Conservation (phyloP, 371 early-diverging fungal genomes). For the Encephalitozoon intestinalis region DNA sequence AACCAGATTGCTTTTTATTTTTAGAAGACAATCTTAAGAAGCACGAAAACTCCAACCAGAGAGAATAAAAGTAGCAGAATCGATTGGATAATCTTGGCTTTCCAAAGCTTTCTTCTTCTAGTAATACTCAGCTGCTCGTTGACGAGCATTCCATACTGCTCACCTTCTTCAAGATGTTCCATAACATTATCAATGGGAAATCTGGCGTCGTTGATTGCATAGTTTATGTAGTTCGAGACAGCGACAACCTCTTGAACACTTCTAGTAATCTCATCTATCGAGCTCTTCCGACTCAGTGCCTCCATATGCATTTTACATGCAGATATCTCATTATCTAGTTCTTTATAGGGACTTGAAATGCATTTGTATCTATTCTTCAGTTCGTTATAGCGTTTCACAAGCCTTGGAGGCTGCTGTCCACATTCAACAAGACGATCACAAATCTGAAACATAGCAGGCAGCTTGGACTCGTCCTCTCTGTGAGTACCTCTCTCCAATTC, state of each 20-base stretch:
- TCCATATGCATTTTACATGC: slow-evolving; percentile 1
- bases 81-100: not conserved
- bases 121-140: not conserved
- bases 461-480: not conserved
- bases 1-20: not conserved
- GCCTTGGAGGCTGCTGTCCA: not conserved
- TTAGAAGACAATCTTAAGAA: not conserved
- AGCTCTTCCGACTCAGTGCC: not conserved
- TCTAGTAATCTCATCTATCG: not conserved
- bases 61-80: not conserved
- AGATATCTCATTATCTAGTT: not conserved
- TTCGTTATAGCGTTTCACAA: not conserved
- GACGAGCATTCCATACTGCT: not conserved
- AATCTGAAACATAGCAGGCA: not conserved
- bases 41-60: not conserved
- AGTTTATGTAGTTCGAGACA: not conserved
- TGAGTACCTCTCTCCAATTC: not conserved
- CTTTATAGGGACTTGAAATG: not conserved
- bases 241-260: not conserved
- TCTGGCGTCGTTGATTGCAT: not conserved
- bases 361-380: not conserved
- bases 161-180: not conserved
- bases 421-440: not conserved
- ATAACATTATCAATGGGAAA: not conserved
- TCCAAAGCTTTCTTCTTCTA: not conserved